A percentile compares a stretch with the other conserved stretches of the same genome.
Evolutionary conservation across 1,284 basidiomycete genomes (phyloP).

Genomic region (Marasmius tenuissimus): DNA sequence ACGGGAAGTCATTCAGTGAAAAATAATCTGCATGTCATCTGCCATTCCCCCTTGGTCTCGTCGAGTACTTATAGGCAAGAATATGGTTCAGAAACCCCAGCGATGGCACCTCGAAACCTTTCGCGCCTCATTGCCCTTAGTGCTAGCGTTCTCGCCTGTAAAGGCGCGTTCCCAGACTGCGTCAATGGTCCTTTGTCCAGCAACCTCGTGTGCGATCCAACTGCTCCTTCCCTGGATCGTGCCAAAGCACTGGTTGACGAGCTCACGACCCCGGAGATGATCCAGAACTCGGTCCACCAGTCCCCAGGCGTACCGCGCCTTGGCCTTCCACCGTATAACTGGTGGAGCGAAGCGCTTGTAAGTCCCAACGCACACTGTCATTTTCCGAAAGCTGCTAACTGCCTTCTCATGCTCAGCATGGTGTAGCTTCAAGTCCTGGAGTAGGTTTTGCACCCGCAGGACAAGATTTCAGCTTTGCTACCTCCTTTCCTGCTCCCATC

Average conservation of each 20-base stretch:
- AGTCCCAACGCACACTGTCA: conserved; percentile 12
- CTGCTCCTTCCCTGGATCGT: conserved; percentile 43
- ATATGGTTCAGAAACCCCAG: too few relatives aligned
- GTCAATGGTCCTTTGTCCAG: conserved; percentile 40
- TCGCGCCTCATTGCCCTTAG: not conserved
- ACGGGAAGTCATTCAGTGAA: too few relatives aligned
- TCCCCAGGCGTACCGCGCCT: conserved; percentile 51
- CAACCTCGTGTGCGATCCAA: conserved; percentile 49
- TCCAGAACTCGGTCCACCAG: conserved; percentile 46
- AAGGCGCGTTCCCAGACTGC: conserved; percentile 45
- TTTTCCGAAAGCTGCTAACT: not conserved
- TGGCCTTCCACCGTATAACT: conserved; percentile 51
- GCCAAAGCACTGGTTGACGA: conserved; percentile 45
- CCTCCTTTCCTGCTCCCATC: conserved; percentile 75
- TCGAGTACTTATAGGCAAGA: too few relatives aligned
- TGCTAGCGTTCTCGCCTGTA: conserved; percentile 5
- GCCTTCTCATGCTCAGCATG: conserved; percentile 37
- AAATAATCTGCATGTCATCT: too few relatives aligned
- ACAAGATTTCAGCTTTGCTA: conserved; percentile 49
- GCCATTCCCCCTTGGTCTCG: too few relatives aligned
- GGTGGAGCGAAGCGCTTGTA: conserved; percentile 56
- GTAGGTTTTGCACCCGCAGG: conserved; percentile 48
- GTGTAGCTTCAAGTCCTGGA: conserved; percentile 51
- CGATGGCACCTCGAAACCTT: too few relatives aligned
- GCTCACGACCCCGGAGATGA: conserved; percentile 51